A percentile compares a stretch with the other conserved stretches of the same genome.
Conservation (phyloP, 345 rosid species). For the sweet orange (Citrus sinensis) region DVS_A1.0 CM039169.1:28283001-28283500, state of each 20-base stretch:
- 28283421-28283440: conserved; percentile 48
- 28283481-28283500: conserved; percentile 37
- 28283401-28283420: conserved; percentile 31
- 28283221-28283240: conserved; percentile 17
- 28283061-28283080: conserved; percentile 43
- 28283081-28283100: conserved; percentile 39
- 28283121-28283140: conserved; percentile 13
- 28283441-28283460: conserved; percentile 38
- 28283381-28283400: conserved; percentile 21
- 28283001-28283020: conserved; percentile 52
- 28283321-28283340: conserved; percentile 41
- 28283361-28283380: conserved; percentile 25
- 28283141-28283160: conserved; percentile 50
- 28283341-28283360: conserved; percentile 54
- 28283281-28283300: conserved; percentile 18
- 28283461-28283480: conserved; percentile 34
- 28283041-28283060: conserved; percentile 48
- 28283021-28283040: conserved; percentile 66
- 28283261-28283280: conserved; percentile 7
- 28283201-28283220: conserved; percentile 20
- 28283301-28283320: conserved; percentile 42
- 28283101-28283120: conserved; percentile 19
- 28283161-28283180: conserved; percentile 28
- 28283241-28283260: conserved; percentile 12
- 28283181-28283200: background rate